These are phyloP conservation scores for Neofusicoccum ribis DNA, from an alignment of 2,329 filamentous ascomycete species.

Conservation along the genomic window DNA sequence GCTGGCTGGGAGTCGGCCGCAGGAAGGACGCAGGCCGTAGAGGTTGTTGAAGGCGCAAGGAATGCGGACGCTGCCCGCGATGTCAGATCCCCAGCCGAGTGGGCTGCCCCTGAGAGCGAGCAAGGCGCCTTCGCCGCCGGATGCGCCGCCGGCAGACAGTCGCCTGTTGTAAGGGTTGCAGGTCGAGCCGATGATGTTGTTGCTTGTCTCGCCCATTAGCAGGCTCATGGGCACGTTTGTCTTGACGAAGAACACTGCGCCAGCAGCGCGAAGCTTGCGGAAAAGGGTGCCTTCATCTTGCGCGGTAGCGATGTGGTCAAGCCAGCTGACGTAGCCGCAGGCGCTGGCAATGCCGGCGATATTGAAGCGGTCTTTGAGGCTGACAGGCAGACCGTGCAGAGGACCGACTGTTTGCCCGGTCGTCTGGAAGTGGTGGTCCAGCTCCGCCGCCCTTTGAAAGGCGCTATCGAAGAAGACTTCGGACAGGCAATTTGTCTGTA, in stretches of 20 bases:
- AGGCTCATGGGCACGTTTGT: conserved; percentile 55
- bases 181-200: conserved; percentile 53
- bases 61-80: conserved; percentile 26
- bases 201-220: conserved; percentile 58
- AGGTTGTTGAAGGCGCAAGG: conserved; percentile 24
- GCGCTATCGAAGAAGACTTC: conserved; percentile 41
- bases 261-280: conserved; percentile 49
- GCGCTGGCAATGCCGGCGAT: conserved; percentile 48
- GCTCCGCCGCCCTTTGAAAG: conserved; percentile 31
- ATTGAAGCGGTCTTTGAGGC: conserved; percentile 44
- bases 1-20: conserved; percentile 17
- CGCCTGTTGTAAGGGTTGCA: conserved; percentile 44
- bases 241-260: conserved; percentile 56
- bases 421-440: conserved; percentile 21
- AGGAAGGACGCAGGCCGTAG: conserved; percentile 22
- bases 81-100: conserved; percentile 29
- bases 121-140: conserved; percentile 29
- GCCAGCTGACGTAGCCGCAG: conserved; percentile 50
- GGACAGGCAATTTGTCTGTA: conserved; percentile 29
- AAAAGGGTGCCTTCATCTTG: conserved; percentile 53
- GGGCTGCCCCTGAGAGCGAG: conserved; percentile 27
- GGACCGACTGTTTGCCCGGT: conserved; percentile 32
- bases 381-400: conserved; percentile 41
- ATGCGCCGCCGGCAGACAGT: conserved; percentile 50
- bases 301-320: conserved; percentile 39